A percentile compares a stretch with the other conserved stretches of the same genome.
phyloP scores from a whole-genome alignment of 2,329 filamentous ascomycete genomes.

The Sclerotinia glacialis region DNA sequence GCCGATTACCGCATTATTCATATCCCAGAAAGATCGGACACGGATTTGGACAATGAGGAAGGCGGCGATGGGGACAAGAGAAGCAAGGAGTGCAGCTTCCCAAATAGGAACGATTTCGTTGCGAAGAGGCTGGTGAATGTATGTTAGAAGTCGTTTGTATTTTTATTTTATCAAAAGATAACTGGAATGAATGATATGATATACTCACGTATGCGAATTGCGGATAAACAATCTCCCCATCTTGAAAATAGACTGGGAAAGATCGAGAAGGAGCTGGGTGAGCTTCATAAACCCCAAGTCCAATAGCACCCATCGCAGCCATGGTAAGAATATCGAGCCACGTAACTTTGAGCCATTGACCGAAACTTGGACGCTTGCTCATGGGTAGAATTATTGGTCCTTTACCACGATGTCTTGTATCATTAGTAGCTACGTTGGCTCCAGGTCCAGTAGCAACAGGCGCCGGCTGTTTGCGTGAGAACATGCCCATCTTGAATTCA shows the following conservation, averaged over 20 bases:
- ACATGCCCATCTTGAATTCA: conserved; percentile 16
- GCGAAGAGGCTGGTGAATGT: conserved; percentile 48
- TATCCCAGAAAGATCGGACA: conserved; percentile 65
- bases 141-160: neutral
- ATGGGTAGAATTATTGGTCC: conserved; percentile 41
- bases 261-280: conserved; percentile 65
- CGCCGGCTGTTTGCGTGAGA: conserved; percentile 15
- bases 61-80: conserved; percentile 62
- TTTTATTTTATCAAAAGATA: neutral
- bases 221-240: conserved; percentile 67
- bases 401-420: conserved; percentile 17
- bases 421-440: conserved; percentile 13
- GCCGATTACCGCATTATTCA: conserved; percentile 69
- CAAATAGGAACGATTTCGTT: conserved; percentile 71
- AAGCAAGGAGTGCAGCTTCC: conserved; percentile 63
- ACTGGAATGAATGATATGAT: conserved; percentile 42
- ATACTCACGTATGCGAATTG: conserved; percentile 59
- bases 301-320: conserved; percentile 61
- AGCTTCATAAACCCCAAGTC: conserved; percentile 64
- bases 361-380: conserved; percentile 56
- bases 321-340: conserved; percentile 68
- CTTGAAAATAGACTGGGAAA: conserved; percentile 63
- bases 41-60: conserved; percentile 66
- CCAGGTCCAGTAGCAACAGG: neutral
- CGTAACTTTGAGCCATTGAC: conserved; percentile 66